phyloP scores from a whole-genome alignment of 768 basidiomycete species.

The Scleroderma bovista region DNA sequence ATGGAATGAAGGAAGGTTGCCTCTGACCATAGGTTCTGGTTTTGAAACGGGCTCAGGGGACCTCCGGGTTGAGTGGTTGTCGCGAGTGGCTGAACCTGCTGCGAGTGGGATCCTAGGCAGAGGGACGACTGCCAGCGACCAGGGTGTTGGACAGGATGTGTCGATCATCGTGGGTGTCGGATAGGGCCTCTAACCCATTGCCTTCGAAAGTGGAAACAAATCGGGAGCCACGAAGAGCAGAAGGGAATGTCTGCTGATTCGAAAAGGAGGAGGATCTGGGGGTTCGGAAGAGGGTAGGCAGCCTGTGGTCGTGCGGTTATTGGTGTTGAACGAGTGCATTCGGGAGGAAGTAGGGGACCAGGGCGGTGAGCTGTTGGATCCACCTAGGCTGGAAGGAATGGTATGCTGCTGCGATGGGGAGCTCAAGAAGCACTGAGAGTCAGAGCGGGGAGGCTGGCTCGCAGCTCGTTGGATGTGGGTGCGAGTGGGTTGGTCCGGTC shows the following conservation, averaged over 20 bases:
- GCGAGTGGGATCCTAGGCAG: conserved; percentile 57
- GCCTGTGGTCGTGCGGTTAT: background rate
- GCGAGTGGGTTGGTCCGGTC: conserved; percentile 36
- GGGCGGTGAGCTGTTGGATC: conserved; percentile 17
- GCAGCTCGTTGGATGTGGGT: conserved; percentile 59
- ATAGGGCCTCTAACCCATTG: conserved; percentile 64
- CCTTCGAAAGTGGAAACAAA: conserved; percentile 80
- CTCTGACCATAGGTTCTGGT: conserved; percentile 50
- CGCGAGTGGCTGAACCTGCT: conserved; percentile 77
- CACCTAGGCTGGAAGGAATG: conserved; percentile 45
- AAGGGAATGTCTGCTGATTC: conserved; percentile 50
- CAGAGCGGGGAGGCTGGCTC: conserved; percentile 60
- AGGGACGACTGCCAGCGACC: conserved; percentile 49
- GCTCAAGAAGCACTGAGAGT: conserved; percentile 41
- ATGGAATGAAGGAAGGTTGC: conserved; percentile 42
- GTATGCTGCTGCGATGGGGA: conserved; percentile 50
- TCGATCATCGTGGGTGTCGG: conserved; percentile 65
- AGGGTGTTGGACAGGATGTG: conserved; percentile 38
- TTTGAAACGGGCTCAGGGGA: conserved; percentile 43
- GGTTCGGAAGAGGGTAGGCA: conserved; percentile 44
- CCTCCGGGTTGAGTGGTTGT: conserved; percentile 49
- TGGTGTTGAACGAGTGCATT: conserved; percentile 39
- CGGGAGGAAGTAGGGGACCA: conserved; percentile 48
- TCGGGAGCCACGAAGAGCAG: conserved; percentile 58
- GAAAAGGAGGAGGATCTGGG: conserved; percentile 67